Base-by-base conservation (phyloP, 164 flowering plant genomes). In the Euptelea pleiosperma region DNA sequence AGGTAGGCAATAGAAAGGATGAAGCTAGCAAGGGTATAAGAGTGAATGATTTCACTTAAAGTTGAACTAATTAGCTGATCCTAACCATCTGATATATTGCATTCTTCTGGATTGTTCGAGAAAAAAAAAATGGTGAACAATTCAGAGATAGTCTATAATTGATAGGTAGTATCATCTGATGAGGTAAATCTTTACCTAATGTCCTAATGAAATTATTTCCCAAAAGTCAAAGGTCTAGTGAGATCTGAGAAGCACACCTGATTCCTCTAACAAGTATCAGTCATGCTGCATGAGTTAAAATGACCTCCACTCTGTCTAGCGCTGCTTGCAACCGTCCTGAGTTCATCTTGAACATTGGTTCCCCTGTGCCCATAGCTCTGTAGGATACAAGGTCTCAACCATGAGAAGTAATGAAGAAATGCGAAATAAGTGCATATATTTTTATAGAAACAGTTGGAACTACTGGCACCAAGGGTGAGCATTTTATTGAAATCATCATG, bases 291-390 rank as follows among this genome's bases (percentile, higher is more conserved):
- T 64, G 69, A 34, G 87, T 83, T 12, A 83, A 30, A 65, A 89
- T 82, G 54, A 83, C 81, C 79, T 91, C 98, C 58, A 91, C 83
- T 68, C 96, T 75, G 52, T 91, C 98, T 30, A 91, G 71, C 25
- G 98, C 86, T 60, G 98, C 98, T 52, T 82, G 76, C 59, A 91
- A 71, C 26, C 79, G 63, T 65, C 96, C 98, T 14, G 94, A 78
- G 52, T 82, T 69, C 91, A 89, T 67, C 74, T 89, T 82, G 76
- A 89, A 85, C 65, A 81, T 63, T 8, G 89, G 81, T 60, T 85
- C 93, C 52, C 77, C 84, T 49, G 89, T 78, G 48, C 98, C 98
- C 33, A 91, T 43, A 43, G 80, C 86, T 70, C 96, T 91, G 73
- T 53, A 9, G n/a, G 15, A n/a, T 14, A 37, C 16, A 46, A 15